Evolutionary conservation across 2,329 filamentous ascomycete species (phyloP).

Genomic region (Ceratocystis variospora): DNA sequence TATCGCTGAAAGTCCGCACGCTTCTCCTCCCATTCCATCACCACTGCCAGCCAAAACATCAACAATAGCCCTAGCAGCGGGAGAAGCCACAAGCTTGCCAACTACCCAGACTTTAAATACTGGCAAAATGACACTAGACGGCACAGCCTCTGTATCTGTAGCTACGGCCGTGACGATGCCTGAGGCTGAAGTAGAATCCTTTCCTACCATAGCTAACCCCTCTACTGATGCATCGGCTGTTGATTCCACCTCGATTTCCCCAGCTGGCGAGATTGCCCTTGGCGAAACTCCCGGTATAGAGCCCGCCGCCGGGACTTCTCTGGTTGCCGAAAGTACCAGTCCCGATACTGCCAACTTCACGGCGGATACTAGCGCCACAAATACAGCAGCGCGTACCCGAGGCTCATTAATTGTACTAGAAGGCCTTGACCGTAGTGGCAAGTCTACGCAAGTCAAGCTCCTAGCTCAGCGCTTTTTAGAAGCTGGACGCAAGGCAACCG

Average conservation of each 20-base stretch:
- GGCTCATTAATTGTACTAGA: conserved; percentile 75
- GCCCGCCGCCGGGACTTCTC: background rate
- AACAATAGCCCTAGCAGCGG: background rate
- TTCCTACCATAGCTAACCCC: background rate
- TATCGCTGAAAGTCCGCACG: background rate
- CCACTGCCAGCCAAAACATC: background rate
- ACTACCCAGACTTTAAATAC: background rate
- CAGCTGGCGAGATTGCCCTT: background rate
- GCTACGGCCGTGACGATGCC: background rate
- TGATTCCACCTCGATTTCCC: background rate
- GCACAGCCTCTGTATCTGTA: conserved; percentile 12
- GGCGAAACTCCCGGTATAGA: background rate
- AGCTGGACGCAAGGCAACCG: conserved; percentile 35
- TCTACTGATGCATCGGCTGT: background rate
- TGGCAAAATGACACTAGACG: background rate
- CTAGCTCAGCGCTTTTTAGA: conserved; percentile 44
- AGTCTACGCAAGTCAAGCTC: conserved; percentile 74
- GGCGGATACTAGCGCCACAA: conserved; percentile 11
- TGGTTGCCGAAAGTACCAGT: background rate
- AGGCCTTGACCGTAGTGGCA: conserved; percentile 78
- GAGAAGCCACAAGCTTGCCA: background rate
- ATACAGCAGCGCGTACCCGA: conserved; percentile 26
- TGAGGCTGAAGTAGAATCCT: background rate
- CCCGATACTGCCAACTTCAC: background rate
- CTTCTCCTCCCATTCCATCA: background rate